A percentile compares a stretch with the other conserved stretches of the same genome.
Conservation (phyloP, 2,329 filamentous ascomycete genomes). For the Epichloe baconii region DNA sequence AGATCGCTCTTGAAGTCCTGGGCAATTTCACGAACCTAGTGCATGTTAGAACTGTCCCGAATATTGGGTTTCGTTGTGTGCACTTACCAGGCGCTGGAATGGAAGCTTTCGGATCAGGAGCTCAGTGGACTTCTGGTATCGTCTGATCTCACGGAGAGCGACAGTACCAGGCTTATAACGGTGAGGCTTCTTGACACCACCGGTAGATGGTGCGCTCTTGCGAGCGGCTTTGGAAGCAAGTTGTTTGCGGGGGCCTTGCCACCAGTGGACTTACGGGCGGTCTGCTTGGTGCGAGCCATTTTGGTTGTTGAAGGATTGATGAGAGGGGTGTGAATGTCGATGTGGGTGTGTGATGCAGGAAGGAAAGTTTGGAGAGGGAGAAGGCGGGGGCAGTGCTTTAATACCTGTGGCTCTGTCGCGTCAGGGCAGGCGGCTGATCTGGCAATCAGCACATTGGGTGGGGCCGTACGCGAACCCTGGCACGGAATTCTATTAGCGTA, state of each 20-base stretch:
- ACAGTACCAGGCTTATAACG: conserved; percentile 85
- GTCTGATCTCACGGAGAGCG: conserved; percentile 95
- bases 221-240: conserved; percentile 96
- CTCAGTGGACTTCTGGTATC: conserved; percentile 96
- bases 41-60: conserved; percentile 5
- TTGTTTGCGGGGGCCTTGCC: conserved; percentile 82
- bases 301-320: conserved; percentile 21
- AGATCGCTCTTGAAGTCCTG: conserved; percentile 93
- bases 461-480: conserved; percentile 13
- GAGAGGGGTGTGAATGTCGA: conserved; percentile 13
- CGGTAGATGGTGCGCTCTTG: conserved; percentile 95
- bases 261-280: conserved; percentile 64
- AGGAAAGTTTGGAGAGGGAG: conserved; percentile 21
- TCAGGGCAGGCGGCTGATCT: conserved; percentile 25
- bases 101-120: conserved; percentile 93
- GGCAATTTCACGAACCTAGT: conserved; percentile 77
- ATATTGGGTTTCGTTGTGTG: not conserved
- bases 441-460: conserved; percentile 9
- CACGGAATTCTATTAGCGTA: not conserved
- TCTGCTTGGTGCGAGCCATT: conserved; percentile 57
- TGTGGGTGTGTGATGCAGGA: conserved; percentile 27
- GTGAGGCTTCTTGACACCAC: conserved; percentile 94
- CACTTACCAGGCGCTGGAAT: conserved; percentile 78
- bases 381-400: conserved; percentile 32
- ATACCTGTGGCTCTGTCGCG: conserved; percentile 22